A percentile compares a stretch with the other conserved stretches of the same genome.
phyloP scores from a whole-genome alignment of 2,329 filamentous ascomycete genomes.

The Chrysosporium queenslandicum region DNA sequence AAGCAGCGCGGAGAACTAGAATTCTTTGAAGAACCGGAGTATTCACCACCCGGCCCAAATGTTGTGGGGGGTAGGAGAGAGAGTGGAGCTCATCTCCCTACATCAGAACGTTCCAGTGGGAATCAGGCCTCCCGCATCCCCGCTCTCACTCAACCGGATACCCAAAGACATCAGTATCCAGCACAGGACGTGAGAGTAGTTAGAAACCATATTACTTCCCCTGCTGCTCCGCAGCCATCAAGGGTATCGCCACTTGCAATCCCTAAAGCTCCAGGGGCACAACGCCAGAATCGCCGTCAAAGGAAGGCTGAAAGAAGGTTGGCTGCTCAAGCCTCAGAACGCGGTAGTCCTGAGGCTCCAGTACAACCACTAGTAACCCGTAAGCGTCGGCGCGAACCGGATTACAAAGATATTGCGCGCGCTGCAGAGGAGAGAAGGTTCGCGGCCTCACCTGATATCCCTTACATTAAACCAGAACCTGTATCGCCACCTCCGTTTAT shows the following conservation, averaged over 20 bases:
- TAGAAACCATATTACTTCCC: conserved; percentile 62
- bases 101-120: conserved; percentile 27
- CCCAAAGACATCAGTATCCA: conserved; percentile 30
- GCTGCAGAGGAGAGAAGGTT: conserved; percentile 28
- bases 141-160: conserved; percentile 34
- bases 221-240: conserved; percentile 64
- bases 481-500: conserved; percentile 51
- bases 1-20: conserved; percentile 22
- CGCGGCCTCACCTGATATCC: conserved; percentile 33
- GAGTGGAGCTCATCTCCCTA: conserved; percentile 21
- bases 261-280: conserved; percentile 45
- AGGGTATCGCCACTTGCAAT: conserved; percentile 53
- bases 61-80: conserved; percentile 25
- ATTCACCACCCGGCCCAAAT: conserved; percentile 39
- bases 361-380: conserved; percentile 38
- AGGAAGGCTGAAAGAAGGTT: conserved; percentile 23
- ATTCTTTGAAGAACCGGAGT: conserved; percentile 38
- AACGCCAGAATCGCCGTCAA: conserved; percentile 41
- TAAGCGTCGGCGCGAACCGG: conserved; percentile 43
- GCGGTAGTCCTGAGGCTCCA: conserved; percentile 38
- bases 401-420: conserved; percentile 28
- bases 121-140: conserved; percentile 34
- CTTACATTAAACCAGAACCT: conserved; percentile 54
- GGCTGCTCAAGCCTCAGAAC: conserved; percentile 27
- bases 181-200: conserved; percentile 52